Conservation (phyloP, 495 filamentous ascomycete genomes). For the Terfezia claveryi region DNA sequence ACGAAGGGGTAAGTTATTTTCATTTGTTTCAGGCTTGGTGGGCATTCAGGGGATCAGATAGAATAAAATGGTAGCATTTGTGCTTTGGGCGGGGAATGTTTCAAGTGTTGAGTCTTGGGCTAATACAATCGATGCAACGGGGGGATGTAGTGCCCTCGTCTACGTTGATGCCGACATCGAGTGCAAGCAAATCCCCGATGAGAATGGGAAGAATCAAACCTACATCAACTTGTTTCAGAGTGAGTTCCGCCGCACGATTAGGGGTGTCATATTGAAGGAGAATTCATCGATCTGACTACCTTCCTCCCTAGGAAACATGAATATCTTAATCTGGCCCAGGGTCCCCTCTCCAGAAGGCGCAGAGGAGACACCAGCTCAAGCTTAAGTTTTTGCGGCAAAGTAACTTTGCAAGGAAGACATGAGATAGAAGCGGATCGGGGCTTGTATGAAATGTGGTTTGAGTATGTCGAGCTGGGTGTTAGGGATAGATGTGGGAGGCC, state of each 20-base stretch:
- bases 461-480: no score
- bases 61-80: background rate
- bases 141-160: background rate
- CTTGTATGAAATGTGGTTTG: no score
- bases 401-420: no score
- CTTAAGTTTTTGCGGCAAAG: no score
- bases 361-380: no score
- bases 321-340: no score
- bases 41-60: background rate
- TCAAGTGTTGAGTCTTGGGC: background rate
- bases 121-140: background rate
- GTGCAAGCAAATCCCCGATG: background rate
- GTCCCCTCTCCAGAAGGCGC: no score
- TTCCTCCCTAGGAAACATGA: no score
- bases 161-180: background rate
- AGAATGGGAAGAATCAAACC: background rate
- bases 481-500: no score
- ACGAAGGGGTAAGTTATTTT: conserved; percentile 6
- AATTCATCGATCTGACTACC: no score
- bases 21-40: background rate
- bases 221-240: background rate
- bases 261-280: no score
- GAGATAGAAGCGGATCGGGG: no score
- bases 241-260: background rate
- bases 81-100: background rate